These are phyloP conservation scores for Brassica balearica DNA, from an alignment of 441 rosid species.

Conservation along the genomic window DNA sequence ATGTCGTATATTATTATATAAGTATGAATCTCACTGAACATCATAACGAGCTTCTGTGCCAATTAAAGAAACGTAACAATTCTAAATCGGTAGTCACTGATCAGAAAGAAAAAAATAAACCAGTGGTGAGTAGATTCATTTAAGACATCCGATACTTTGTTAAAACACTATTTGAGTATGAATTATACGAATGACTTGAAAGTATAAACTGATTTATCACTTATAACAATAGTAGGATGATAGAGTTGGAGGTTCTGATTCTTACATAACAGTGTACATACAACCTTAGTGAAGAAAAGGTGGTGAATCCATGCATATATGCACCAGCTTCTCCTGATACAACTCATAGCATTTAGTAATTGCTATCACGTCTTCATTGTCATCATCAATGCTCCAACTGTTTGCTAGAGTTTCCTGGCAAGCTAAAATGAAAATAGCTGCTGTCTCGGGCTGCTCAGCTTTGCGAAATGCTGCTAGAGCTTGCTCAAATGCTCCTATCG, in stretches of 20 bases:
- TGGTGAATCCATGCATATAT: constrained; percentile 1
- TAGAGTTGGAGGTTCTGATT: neutral
- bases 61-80: neutral
- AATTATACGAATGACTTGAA: no score
- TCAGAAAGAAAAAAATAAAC: no score
- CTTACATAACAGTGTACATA: neutral
- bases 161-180: no score
- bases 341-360: neutral
- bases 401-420: neutral
- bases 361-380: neutral
- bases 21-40: neutral
- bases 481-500: neutral
- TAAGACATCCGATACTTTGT: no score
- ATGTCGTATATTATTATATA: neutral
- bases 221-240: no score
- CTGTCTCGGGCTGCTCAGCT: constrained; percentile 3
- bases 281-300: neutral
- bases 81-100: neutral
- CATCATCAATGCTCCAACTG: neutral
- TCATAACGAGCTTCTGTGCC: neutral
- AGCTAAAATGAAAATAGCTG: neutral
- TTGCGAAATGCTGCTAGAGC: constrained; percentile 1
- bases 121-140: no score
- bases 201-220: no score
- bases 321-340: constrained; percentile 2